Evolutionary conservation across 306 rosid species (phyloP).

Genomic region (Quercus aquifolioides): DNA sequence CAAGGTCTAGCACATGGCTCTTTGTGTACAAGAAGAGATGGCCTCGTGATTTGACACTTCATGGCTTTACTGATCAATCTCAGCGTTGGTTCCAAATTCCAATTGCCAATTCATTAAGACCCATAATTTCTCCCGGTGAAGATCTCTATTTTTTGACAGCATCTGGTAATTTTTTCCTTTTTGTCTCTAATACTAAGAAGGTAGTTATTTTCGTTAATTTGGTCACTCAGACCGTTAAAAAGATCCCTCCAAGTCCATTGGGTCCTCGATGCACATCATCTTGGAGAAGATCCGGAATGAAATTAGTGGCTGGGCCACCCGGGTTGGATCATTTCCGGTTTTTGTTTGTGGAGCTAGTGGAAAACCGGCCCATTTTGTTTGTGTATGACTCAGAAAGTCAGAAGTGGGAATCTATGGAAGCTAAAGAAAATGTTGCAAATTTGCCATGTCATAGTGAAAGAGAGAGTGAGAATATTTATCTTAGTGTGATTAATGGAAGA

Average conservation of each 20-base stretch:
- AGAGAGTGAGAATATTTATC: conserved; percentile 14
- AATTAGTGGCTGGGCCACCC: conserved; percentile 32
- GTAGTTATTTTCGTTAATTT: conserved; percentile 53
- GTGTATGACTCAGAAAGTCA: conserved; percentile 38
- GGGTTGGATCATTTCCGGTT: conserved; percentile 42
- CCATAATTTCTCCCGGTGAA: conserved; percentile 39
- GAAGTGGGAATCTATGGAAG: conserved; percentile 44
- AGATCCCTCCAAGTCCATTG: conserved; percentile 53
- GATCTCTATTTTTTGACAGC: conserved; percentile 57
- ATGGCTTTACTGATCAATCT: conserved; percentile 54
- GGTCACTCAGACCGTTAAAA: conserved; percentile 39
- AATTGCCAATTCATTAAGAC: conserved; percentile 39
- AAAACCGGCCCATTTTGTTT: conserved; percentile 38
- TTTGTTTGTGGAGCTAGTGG: conserved; percentile 51
- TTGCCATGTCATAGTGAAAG: conserved; percentile 30
- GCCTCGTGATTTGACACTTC: conserved; percentile 57
- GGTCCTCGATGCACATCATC: conserved; percentile 69
- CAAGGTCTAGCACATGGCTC: conserved; percentile 57
- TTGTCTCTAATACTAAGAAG: conserved; percentile 47
- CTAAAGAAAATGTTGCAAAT: background rate
- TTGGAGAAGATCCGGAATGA: conserved; percentile 66
- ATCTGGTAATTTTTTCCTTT: conserved; percentile 43
- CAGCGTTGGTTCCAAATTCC: conserved; percentile 60
- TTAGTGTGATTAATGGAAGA: conserved; percentile 32
- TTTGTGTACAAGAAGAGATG: conserved; percentile 62